Percentiles rank a stretch among this genome's conserved stretches.
Conservation (phyloP, 306 rosid genomes). For the Castanospermum australe region DNA sequence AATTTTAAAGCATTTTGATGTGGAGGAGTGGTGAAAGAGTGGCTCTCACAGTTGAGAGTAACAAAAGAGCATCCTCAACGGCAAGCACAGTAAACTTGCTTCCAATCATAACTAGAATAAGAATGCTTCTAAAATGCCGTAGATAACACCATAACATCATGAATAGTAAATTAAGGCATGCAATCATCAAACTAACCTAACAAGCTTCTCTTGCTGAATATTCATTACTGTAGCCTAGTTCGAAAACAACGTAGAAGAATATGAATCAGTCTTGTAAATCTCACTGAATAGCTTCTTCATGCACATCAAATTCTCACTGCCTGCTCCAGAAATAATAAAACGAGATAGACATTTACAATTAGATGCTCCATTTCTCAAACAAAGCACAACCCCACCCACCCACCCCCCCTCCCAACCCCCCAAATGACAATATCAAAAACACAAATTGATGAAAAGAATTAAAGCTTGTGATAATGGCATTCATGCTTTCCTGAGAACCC, state of each 20-base stretch:
- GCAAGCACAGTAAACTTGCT: neutral
- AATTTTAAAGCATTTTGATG: neutral
- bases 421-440: neutral
- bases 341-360: neutral
- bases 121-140: neutral
- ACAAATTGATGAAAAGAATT: neutral
- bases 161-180: neutral
- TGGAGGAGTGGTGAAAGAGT: neutral
- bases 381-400: slow-evolving; percentile 17
- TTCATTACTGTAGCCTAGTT: slow-evolving; percentile 39
- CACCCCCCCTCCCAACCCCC: no score
- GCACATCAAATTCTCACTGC: slow-evolving; percentile 30
- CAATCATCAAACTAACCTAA: slow-evolving; percentile 50
- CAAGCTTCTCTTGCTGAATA: slow-evolving; percentile 58
- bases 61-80: neutral
- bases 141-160: slow-evolving; percentile 6
- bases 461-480: neutral
- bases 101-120: neutral
- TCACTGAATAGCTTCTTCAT: slow-evolving; percentile 24
- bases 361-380: neutral
- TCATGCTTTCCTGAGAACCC: neutral
- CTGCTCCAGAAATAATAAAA: slow-evolving; percentile 42
- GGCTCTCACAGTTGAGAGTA: neutral
- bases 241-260: neutral
- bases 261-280: slow-evolving; percentile 22